Evolutionary conservation across 345 rosid species (phyloP).

Genomic region (Turritis glabra): DNA sequence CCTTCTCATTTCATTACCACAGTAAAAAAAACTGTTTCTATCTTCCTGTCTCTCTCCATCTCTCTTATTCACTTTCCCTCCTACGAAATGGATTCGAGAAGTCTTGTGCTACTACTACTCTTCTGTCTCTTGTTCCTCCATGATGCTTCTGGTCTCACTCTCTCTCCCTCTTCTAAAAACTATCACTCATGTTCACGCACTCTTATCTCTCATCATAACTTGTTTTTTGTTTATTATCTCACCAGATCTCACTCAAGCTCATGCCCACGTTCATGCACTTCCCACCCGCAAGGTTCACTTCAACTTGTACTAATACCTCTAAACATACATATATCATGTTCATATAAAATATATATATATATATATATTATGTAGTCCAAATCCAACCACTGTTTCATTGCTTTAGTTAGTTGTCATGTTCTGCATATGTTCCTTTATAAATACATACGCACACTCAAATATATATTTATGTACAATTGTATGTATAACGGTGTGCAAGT

Average conservation of each 20-base stretch:
- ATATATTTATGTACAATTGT: too few relatives aligned
- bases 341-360: too few relatives aligned
- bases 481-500: background rate
- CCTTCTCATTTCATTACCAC: background rate
- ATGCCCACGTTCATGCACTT: conserved; percentile 25
- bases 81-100: conserved; percentile 23
- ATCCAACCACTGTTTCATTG: background rate
- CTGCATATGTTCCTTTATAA: too few relatives aligned
- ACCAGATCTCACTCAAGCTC: conserved; percentile 33
- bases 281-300: conserved; percentile 42
- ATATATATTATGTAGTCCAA: background rate
- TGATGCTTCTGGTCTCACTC: conserved; percentile 43
- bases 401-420: background rate
- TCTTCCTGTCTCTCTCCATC: background rate
- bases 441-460: too few relatives aligned
- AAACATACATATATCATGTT: background rate
- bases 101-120: conserved; percentile 26
- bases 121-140: conserved; percentile 43
- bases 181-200: background rate
- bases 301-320: background rate
- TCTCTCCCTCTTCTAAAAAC: background rate
- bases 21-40: background rate
- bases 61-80: background rate
- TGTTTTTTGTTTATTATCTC: background rate
- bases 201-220: background rate